These are phyloP conservation scores for Diplotaxis tenuifolia DNA, from an alignment of 345 rosid species.

Conservation along the genomic window DNA sequence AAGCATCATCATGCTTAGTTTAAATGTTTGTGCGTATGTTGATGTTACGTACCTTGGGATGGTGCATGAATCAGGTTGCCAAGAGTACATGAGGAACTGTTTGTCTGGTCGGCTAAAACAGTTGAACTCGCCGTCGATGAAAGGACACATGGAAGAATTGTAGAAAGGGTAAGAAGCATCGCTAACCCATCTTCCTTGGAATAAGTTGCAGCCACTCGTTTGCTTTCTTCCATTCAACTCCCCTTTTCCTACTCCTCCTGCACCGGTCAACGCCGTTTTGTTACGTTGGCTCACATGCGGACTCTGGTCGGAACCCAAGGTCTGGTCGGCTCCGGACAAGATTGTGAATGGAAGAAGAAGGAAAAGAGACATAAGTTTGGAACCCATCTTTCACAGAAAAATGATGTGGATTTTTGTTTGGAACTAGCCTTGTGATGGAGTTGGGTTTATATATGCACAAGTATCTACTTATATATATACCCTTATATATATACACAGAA, in stretches of 20 bases:
- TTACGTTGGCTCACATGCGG: constrained; percentile 5
- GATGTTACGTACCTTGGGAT: constrained; percentile 57
- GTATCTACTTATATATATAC: constrained; percentile 9
- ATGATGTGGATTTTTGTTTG: neutral
- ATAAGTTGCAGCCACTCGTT: constrained; percentile 63
- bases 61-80: constrained; percentile 75
- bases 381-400: constrained; percentile 35
- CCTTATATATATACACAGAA: neutral
- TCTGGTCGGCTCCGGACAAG: constrained; percentile 13
- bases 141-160: constrained; percentile 60
- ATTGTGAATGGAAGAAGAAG: constrained; percentile 20
- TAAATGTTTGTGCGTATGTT: neutral
- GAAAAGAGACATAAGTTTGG: constrained; percentile 22
- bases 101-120: constrained; percentile 79
- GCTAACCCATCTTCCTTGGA: constrained; percentile 65
- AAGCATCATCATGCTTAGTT: neutral
- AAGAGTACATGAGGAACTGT: constrained; percentile 74
- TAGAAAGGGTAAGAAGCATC: constrained; percentile 72
- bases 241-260: constrained; percentile 35
- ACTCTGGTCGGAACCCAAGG: constrained; percentile 15
- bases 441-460: constrained; percentile 23
- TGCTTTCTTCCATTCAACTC: constrained; percentile 48
- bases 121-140: constrained; percentile 70
- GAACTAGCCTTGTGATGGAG: constrained; percentile 5
- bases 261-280: constrained; percentile 1